These are phyloP conservation scores for Malania oleifera DNA, from an alignment of 164 flowering plant genomes.

Conservation along the genomic window DNA sequence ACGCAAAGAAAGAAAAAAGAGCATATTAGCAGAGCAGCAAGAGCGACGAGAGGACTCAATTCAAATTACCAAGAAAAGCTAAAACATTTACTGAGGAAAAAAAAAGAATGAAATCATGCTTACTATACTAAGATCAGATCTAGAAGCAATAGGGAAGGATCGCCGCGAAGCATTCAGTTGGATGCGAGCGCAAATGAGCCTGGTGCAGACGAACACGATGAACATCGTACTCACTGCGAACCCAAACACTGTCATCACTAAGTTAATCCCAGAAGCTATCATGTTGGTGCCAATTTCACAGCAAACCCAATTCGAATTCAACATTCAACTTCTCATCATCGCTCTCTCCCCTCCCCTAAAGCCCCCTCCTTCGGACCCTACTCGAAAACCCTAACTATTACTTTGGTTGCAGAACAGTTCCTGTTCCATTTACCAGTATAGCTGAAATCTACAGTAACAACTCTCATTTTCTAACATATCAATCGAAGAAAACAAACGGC, in stretches of 20 bases:
- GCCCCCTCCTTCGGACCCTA: no score
- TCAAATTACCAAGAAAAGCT: neutral
- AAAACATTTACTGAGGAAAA: neutral
- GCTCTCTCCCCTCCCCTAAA: no score
- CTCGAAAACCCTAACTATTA: no score
- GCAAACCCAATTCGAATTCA: no score
- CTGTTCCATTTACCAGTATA: no score
- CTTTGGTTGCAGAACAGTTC: no score
- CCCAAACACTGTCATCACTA: constrained; percentile 95
- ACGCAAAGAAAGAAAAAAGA: neutral
- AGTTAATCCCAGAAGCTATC: constrained; percentile 70
- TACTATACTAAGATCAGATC: constrained; percentile 56
- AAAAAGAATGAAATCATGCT: constrained; percentile 12
- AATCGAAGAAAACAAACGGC: no score
- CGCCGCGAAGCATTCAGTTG: constrained; percentile 65
- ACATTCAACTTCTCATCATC: no score
- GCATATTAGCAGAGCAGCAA: neutral
- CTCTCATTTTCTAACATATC: no score
- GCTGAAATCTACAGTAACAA: no score
- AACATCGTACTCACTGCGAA: constrained; percentile 88
- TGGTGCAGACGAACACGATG: constrained; percentile 86
- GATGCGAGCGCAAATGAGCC: constrained; percentile 82
- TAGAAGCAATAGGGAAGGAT: constrained; percentile 48
- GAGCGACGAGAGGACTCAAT: neutral
- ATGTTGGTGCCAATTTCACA: constrained; percentile 17